Percentiles rank a stretch among this genome's conserved stretches.
These are phyloP conservation scores for Volvox africanus DNA, from an alignment of 139 green algal species.

Conservation along the genomic window DNA sequence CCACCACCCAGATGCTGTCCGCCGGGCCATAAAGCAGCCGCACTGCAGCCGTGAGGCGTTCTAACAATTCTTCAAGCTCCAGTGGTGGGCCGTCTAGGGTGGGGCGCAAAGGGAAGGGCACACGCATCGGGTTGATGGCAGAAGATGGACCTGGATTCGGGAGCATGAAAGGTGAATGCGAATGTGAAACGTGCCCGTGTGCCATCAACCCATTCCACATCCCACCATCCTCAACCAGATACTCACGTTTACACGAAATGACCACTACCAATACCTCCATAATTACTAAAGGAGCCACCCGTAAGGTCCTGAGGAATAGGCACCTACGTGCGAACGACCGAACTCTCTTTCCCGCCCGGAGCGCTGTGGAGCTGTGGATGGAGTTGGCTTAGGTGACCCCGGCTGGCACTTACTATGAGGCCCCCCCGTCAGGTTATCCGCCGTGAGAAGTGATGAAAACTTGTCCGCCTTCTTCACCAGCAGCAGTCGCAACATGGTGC, in stretches of 20 bases:
- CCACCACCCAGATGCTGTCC: slow-evolving; percentile 30
- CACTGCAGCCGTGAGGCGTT: slow-evolving; percentile 35
- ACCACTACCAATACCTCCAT: no score
- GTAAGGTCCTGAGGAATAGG: no score
- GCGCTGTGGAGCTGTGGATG: no score
- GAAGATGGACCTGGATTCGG: neutral
- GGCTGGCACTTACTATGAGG: slow-evolving; percentile 27
- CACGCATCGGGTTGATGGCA: neutral
- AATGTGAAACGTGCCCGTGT: neutral
- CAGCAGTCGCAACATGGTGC: slow-evolving; percentile 53
- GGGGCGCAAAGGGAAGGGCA: neutral
- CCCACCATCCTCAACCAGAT: neutral
- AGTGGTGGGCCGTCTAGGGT: slow-evolving; percentile 13
- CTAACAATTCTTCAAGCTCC: slow-evolving; percentile 41
- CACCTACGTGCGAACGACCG: no score
- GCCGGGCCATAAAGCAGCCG: slow-evolving; percentile 34
- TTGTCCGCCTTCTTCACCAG: slow-evolving; percentile 52
- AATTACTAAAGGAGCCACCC: no score
- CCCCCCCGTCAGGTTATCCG: slow-evolving; percentile 19
- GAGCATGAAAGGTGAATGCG: neutral
- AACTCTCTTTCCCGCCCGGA: no score
- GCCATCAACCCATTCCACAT: neutral
- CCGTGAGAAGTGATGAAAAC: slow-evolving; percentile 12
- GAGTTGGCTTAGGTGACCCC: no score
- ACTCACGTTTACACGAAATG: no score